A percentile compares a stretch with the other conserved stretches of the same genome.
Evolutionary conservation across 371 early-diverging fungal genomes (phyloP).

Genomic region (Dentiscutata heterogama): DNA sequence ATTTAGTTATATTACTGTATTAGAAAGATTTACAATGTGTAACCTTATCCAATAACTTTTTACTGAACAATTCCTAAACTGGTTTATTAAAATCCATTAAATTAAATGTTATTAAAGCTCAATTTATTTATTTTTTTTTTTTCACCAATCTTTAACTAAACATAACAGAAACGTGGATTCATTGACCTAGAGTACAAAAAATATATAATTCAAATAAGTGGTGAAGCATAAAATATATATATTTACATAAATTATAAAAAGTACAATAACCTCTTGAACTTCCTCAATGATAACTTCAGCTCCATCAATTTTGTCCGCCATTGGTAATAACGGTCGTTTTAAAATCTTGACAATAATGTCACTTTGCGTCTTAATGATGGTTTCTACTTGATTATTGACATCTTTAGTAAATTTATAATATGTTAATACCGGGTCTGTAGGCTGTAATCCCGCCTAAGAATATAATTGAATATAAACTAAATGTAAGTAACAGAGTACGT

Average conservation of each 20-base stretch:
- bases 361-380: conserved; percentile 74
- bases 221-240: not conserved
- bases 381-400: conserved; percentile 69
- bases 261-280: conserved; percentile 75
- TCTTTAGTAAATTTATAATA: conserved; percentile 83
- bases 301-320: conserved; percentile 52
- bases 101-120: too few relatives aligned
- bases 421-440: conserved; percentile 89
- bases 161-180: conserved; percentile 58
- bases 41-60: not conserved
- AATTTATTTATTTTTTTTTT: too few relatives aligned
- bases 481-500: not conserved
- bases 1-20: too few relatives aligned
- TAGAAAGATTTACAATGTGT: too few relatives aligned
- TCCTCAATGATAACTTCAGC: conserved; percentile 71
- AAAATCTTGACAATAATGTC: conserved; percentile 79
- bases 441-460: conserved; percentile 73
- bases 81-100: too few relatives aligned
- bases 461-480: conserved; percentile 6
- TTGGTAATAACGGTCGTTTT: conserved; percentile 70
- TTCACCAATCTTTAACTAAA: conserved; percentile 54
- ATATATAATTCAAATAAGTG: not conserved
- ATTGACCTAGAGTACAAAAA: conserved; percentile 48
- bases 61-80: too few relatives aligned
- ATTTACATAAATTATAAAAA: not conserved